Conservation (phyloP, 192 early-diverging fungal genomes). For the Cladochytrium replicatum region DNA sequence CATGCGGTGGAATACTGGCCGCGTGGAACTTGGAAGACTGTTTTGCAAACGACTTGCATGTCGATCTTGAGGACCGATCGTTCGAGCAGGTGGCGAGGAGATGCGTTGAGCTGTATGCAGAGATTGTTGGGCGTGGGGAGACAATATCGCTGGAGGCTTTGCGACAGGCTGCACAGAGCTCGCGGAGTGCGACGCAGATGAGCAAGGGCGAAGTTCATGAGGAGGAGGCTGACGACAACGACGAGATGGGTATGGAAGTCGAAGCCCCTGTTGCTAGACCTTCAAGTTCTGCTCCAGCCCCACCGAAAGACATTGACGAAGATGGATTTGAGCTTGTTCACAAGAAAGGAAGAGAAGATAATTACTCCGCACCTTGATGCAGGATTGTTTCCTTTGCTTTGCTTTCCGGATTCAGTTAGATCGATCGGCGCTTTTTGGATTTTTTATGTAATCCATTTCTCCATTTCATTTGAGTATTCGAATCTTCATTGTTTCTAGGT, state of each 20-base stretch:
- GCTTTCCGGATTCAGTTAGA: no score
- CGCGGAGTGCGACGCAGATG: constrained; percentile 2
- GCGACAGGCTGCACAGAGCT: background rate
- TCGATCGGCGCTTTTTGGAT: no score
- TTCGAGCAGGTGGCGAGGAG: constrained; percentile 7
- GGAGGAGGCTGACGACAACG: constrained; percentile 5
- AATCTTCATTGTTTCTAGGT: no score
- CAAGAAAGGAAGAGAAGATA: constrained; percentile 9
- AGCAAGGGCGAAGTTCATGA: background rate
- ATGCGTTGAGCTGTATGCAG: constrained; percentile 4
- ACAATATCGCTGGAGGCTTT: constrained; percentile 17
- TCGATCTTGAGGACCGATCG: constrained; percentile 16
- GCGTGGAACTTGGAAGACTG: constrained; percentile 33
- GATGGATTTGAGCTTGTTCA: constrained; percentile 44
- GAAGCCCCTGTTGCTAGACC: background rate
- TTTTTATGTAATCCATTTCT: no score
- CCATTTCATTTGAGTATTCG: no score
- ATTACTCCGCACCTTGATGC: no score
- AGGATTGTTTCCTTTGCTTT: no score
- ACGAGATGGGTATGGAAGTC: constrained; percentile 10
- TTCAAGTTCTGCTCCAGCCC: constrained; percentile 16
- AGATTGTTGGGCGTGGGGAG: background rate
- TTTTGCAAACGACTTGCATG: constrained; percentile 29
- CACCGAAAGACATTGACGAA: constrained; percentile 39
- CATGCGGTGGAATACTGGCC: constrained; percentile 25